These are phyloP conservation scores for Alnus glutinosa DNA, from an alignment of 306 rosid species.

Conservation along the genomic window DNA sequence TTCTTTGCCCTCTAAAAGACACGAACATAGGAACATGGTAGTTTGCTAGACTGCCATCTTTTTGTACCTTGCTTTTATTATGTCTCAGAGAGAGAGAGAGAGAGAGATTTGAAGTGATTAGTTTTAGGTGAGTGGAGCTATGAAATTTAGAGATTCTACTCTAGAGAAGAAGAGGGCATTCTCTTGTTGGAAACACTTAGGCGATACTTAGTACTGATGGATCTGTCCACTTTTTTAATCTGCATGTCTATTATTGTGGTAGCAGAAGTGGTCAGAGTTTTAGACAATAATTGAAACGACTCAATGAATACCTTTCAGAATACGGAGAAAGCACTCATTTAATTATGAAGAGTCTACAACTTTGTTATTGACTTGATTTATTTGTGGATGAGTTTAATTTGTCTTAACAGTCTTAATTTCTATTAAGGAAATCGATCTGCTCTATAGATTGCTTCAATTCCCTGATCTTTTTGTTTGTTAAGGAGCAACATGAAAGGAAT, in stretches of 20 bases:
- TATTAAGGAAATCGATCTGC: background rate
- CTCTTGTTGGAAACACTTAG: conserved; percentile 50
- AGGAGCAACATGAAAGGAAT: background rate
- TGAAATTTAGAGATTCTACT: conserved; percentile 45
- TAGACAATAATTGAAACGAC: conserved; percentile 36
- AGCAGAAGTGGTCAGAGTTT: conserved; percentile 49
- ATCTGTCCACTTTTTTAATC: conserved; percentile 45
- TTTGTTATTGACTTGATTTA: conserved; percentile 14
- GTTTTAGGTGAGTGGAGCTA: conserved; percentile 34
- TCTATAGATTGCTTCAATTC: background rate
- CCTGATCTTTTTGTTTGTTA: background rate
- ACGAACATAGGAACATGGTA: conserved; percentile 63
- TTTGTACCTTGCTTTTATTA: conserved; percentile 51
- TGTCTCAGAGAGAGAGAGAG: conserved; percentile 17
- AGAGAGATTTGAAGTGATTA: conserved; percentile 14
- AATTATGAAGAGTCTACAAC: conserved; percentile 13
- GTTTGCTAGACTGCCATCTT: conserved; percentile 60
- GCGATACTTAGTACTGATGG: conserved; percentile 48
- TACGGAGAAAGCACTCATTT: conserved; percentile 29
- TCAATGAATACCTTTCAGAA: conserved; percentile 33
- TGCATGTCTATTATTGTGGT: conserved; percentile 40
- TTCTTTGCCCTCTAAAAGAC: conserved; percentile 38
- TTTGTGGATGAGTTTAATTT: conserved; percentile 18
- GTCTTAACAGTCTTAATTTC: background rate
- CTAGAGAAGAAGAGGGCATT: conserved; percentile 42